Conservation (phyloP, 768 basidiomycete genomes). For the Mycena floridula region DNA sequence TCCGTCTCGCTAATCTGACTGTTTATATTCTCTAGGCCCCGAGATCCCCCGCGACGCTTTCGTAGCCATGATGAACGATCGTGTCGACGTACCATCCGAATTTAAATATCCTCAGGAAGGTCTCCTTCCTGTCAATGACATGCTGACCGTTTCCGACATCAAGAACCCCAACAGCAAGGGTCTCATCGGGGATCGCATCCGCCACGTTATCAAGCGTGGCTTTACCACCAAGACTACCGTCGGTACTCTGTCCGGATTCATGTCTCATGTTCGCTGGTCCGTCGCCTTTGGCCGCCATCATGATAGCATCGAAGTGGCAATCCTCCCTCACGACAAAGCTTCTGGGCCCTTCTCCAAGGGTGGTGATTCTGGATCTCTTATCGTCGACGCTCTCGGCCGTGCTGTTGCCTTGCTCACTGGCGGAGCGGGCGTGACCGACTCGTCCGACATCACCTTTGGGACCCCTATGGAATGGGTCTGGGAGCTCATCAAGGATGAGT, state of each 20-base stretch:
- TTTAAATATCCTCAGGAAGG: slow-evolving; percentile 25
- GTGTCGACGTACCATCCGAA: neutral
- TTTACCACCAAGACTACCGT: slow-evolving; percentile 28
- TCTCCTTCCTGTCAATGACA: slow-evolving; percentile 23
- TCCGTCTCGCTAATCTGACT: slow-evolving; percentile 11
- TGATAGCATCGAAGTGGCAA: slow-evolving; percentile 20
- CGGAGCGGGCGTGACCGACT: slow-evolving; percentile 13
- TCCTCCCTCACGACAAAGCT: slow-evolving; percentile 17
- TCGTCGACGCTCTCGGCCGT: slow-evolving; percentile 20
- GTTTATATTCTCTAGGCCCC: neutral
- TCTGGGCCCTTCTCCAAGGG: slow-evolving; percentile 20
- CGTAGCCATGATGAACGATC: neutral
- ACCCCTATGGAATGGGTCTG: slow-evolving; percentile 22
- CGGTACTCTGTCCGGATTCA: slow-evolving; percentile 28
- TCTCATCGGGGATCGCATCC: slow-evolving; percentile 22
- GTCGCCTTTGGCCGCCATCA: slow-evolving; percentile 7
- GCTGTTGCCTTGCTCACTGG: slow-evolving; percentile 24
- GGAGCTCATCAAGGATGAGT: slow-evolving; percentile 12
- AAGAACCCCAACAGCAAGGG: slow-evolving; percentile 23
- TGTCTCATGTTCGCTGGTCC: slow-evolving; percentile 28
- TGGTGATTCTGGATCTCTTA: slow-evolving; percentile 26
- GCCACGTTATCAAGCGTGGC: slow-evolving; percentile 29
- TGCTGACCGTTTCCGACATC: slow-evolving; percentile 25
- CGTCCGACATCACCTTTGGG: slow-evolving; percentile 22
- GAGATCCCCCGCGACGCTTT: neutral